phyloP scores from a whole-genome alignment of 2,329 filamentous ascomycete genomes.

The Purpureocillium lavendulum region DNA sequence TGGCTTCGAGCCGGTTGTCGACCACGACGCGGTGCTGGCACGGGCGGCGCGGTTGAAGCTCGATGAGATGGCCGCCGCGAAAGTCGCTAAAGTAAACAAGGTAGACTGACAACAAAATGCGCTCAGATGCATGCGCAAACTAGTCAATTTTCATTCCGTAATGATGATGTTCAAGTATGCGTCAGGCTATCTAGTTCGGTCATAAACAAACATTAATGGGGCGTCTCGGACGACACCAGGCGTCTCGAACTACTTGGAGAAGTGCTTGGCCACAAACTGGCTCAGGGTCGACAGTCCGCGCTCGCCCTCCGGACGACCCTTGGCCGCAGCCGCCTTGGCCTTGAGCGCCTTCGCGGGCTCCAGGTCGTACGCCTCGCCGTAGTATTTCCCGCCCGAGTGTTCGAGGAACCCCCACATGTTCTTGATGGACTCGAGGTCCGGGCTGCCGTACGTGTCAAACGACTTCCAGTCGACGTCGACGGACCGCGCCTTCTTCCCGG shows the following conservation, averaged over 20 bases:
- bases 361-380: conserved; percentile 18
- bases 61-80: too few species aligned
- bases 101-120: too few species aligned
- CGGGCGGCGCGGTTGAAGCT: too few species aligned
- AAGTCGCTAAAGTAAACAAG: too few species aligned
- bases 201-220: too few species aligned
- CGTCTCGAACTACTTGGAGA: conserved; percentile 10
- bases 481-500: conserved; percentile 21
- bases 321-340: conserved; percentile 16
- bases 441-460: conserved; percentile 21
- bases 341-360: conserved; percentile 17
- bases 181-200: too few species aligned
- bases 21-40: too few species aligned
- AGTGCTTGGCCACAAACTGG: conserved; percentile 15
- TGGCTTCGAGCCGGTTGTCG: too few species aligned
- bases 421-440: conserved; percentile 25
- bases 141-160: too few species aligned
- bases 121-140: too few species aligned
- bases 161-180: too few species aligned
- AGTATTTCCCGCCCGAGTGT: conserved; percentile 22
- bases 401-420: conserved; percentile 27
- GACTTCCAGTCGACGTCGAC: conserved; percentile 20
- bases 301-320: conserved; percentile 12
- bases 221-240: too few species aligned
- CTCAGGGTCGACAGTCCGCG: conserved; percentile 15